These are phyloP conservation scores for Rhodosporidiobolus sp. DNA, from an alignment of 768 basidiomycete genomes.

Conservation along the genomic window DNA sequence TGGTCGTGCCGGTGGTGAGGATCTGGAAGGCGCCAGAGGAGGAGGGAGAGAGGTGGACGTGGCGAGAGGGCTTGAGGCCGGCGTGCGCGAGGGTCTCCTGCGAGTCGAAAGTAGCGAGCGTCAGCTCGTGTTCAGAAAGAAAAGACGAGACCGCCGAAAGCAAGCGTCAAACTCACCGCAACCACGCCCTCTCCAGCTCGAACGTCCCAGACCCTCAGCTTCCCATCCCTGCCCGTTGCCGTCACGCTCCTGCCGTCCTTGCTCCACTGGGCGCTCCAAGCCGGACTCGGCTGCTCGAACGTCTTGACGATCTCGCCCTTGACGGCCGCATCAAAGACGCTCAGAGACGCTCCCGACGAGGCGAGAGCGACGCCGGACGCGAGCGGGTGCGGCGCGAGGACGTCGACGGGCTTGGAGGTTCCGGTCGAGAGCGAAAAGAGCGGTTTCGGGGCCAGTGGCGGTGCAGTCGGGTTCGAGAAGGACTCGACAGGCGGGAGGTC, in stretches of 20 bases:
- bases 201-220: slow-evolving; percentile 32
- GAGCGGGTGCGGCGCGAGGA: slow-evolving; percentile 40
- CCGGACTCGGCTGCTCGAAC: not conserved
- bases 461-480: not conserved
- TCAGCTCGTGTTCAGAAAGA: not conserved
- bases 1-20: slow-evolving; percentile 29
- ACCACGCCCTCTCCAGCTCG: not conserved
- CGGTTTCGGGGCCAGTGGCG: not conserved
- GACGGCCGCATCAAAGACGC: slow-evolving; percentile 19
- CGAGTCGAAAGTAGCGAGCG: not conserved
- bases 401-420: slow-evolving; percentile 17
- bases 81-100: slow-evolving; percentile 8
- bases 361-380: slow-evolving; percentile 10
- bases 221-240: slow-evolving; percentile 24
- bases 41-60: slow-evolving; percentile 17
- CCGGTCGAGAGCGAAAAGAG: slow-evolving; percentile 7
- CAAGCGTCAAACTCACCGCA: not conserved
- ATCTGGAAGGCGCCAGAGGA: slow-evolving; percentile 9
- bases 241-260: slow-evolving; percentile 11
- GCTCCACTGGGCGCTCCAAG: slow-evolving; percentile 29
- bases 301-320: not conserved
- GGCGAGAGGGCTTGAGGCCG: slow-evolving; percentile 34
- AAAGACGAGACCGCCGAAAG: not conserved
- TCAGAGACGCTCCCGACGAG: not conserved
- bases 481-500: not conserved